phyloP scores from a whole-genome alignment of 2,329 filamentous ascomycete genomes.

The Cladophialophora exuberans region DNA sequence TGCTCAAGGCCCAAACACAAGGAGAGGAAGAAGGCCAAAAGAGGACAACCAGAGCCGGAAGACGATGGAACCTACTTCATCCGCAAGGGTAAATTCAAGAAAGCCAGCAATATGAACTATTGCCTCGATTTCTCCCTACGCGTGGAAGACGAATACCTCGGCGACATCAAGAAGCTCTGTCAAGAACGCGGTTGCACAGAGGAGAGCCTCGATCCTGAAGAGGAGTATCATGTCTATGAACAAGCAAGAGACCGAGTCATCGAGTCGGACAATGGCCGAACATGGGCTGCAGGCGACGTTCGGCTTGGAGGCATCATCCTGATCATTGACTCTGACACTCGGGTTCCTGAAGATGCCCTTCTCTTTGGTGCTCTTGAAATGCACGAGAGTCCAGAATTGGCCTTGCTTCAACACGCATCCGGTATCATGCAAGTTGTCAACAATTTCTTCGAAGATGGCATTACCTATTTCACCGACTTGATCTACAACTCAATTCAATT shows the following conservation, averaged over 20 bases:
- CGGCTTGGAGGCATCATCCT: slow-evolving; percentile 79
- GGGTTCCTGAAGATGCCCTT: slow-evolving; percentile 69
- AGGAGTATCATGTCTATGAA: no score
- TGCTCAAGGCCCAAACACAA: slow-evolving; percentile 1
- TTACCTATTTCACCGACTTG: slow-evolving; percentile 78
- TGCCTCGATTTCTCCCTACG: no score
- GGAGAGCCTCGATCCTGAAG: no score
- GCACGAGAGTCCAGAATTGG: slow-evolving; percentile 70
- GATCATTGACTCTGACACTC: slow-evolving; percentile 70
- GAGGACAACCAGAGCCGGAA: neutral
- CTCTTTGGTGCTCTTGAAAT: slow-evolving; percentile 73
- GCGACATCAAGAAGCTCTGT: no score
- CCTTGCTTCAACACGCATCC: slow-evolving; percentile 72
- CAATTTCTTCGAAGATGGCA: slow-evolving; percentile 74
- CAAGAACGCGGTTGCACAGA: no score
- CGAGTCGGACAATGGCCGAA: slow-evolving; percentile 54
- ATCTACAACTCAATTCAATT: slow-evolving; percentile 75
- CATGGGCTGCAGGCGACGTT: slow-evolving; percentile 79
- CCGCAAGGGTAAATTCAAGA: slow-evolving; percentile 14
- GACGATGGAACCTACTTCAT: slow-evolving; percentile 38
- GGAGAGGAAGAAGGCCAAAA: neutral
- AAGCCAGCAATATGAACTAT: slow-evolving; percentile 15
- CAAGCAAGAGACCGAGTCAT: no score
- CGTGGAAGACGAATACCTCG: no score
- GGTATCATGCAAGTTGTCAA: slow-evolving; percentile 77